Conservation (phyloP, 805 yeast genomes). For the Kuraishia piskuri region DNA sequence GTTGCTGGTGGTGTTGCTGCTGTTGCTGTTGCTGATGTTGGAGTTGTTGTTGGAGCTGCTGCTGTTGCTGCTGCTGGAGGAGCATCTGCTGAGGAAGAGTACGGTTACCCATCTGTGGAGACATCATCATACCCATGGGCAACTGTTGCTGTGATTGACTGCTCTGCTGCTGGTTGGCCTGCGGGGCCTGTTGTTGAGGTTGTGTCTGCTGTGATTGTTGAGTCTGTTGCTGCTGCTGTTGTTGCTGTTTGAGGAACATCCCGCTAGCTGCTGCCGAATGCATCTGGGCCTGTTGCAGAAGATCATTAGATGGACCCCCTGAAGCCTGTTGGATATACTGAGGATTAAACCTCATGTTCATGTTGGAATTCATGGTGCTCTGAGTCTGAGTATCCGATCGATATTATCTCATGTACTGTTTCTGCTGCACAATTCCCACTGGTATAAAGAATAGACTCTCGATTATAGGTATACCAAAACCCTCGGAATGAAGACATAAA, state of each 20-base stretch:
- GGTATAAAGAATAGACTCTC: no score
- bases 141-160: conserved; percentile 7
- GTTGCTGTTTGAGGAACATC: conserved; percentile 11
- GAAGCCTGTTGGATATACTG: conserved; percentile 9
- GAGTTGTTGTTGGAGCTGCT: conserved; percentile 6
- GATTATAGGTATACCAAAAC: no score
- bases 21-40: conserved; percentile 13
- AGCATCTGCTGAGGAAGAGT: conserved; percentile 20
- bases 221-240: conserved; percentile 11
- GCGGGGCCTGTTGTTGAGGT: conserved; percentile 10
- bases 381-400: not conserved
- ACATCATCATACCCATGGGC: conserved; percentile 22
- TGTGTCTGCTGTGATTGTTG: conserved; percentile 10
- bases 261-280: not conserved
- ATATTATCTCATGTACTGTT: not conserved
- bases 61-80: conserved; percentile 11
- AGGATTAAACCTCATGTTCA: conserved; percentile 7
- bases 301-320: conserved; percentile 5
- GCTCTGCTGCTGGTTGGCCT: conserved; percentile 12
- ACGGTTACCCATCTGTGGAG: conserved; percentile 24
- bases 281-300: conserved; percentile 8
- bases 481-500: no score
- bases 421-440: no score
- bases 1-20: conserved; percentile 14
- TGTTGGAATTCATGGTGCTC: not conserved